Percentiles rank a stretch among this genome's conserved stretches.
These are phyloP conservation scores for Chlamydomonas eustigma DNA, from an alignment of 139 green algal genomes.

Conservation along the genomic window DNA sequence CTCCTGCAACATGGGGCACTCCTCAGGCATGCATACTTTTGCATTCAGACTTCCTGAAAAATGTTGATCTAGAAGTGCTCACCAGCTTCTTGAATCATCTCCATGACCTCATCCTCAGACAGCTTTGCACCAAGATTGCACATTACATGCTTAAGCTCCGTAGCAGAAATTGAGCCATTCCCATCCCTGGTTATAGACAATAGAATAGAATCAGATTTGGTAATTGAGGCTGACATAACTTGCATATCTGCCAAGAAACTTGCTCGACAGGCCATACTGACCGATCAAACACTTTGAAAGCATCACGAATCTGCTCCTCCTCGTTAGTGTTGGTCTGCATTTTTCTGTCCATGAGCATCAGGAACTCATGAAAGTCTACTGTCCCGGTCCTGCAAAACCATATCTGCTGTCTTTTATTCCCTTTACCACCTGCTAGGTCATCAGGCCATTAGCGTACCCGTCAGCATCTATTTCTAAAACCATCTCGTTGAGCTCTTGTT, in stretches of 20 bases:
- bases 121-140: background rate
- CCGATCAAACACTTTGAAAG: slow-evolving; percentile 10
- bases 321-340: slow-evolving; percentile 25
- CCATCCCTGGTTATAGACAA: background rate
- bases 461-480: slow-evolving; percentile 39
- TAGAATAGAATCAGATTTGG: background rate
- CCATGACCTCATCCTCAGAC: background rate
- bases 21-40: too few species aligned
- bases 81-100: slow-evolving; percentile 5
- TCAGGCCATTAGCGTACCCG: too few species aligned
- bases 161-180: background rate
- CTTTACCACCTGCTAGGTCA: slow-evolving; percentile 46
- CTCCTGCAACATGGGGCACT: too few species aligned
- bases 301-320: background rate
- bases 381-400: slow-evolving; percentile 20
- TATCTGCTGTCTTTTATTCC: slow-evolving; percentile 29
- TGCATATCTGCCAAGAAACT: background rate
- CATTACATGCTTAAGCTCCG: slow-evolving; percentile 4
- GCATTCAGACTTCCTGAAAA: too few species aligned
- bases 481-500: slow-evolving; percentile 37
- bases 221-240: background rate
- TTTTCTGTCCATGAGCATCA: slow-evolving; percentile 33
- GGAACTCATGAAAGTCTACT: slow-evolving; percentile 43
- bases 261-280: background rate
- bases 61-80: too few species aligned